Percentiles rank a stretch among this genome's conserved stretches.
Conservation (phyloP, 2,329 filamentous ascomycete species). For the Alternaria dauci region DNA sequence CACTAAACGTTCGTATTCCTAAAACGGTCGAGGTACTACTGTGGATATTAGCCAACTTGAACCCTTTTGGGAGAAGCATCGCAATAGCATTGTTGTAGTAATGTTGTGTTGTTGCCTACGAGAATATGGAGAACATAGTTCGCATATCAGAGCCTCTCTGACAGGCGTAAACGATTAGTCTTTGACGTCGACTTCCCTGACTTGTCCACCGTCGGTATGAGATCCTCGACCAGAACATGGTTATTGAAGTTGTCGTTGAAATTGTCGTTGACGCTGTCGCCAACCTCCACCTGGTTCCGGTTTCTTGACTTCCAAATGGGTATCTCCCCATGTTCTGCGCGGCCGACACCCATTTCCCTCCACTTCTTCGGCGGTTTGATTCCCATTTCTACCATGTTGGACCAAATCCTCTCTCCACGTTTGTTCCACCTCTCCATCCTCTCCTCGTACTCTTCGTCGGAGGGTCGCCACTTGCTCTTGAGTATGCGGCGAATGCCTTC, state of each 20-base stretch:
- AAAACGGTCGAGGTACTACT: no score
- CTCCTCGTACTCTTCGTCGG: constrained; percentile 55
- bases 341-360: constrained; percentile 57
- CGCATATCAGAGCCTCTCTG: constrained; percentile 2
- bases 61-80: no score
- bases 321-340: constrained; percentile 33
- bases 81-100: no score
- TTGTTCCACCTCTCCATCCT: constrained; percentile 57
- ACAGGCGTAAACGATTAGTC: constrained; percentile 7
- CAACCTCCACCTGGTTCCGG: constrained; percentile 41
- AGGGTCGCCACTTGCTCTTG: constrained; percentile 76
- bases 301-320: constrained; percentile 46
- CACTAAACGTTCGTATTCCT: no score
- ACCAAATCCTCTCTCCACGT: constrained; percentile 59
- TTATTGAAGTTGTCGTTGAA: constrained; percentile 19
- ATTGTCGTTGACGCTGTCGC: constrained; percentile 33
- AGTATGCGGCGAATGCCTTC: constrained; percentile 90
- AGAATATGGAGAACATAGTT: no score
- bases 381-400: constrained; percentile 58
- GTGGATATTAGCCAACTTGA: no score
- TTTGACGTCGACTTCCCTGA: background rate
- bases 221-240: constrained; percentile 29
- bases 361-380: constrained; percentile 65
- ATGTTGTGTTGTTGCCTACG: no score
- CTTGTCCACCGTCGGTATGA: constrained; percentile 44